Evolutionary conservation across 805 yeast genomes (phyloP), one percentile per base, ranked within the genome.

Genomic region (Kuraishia cidri): DNA sequence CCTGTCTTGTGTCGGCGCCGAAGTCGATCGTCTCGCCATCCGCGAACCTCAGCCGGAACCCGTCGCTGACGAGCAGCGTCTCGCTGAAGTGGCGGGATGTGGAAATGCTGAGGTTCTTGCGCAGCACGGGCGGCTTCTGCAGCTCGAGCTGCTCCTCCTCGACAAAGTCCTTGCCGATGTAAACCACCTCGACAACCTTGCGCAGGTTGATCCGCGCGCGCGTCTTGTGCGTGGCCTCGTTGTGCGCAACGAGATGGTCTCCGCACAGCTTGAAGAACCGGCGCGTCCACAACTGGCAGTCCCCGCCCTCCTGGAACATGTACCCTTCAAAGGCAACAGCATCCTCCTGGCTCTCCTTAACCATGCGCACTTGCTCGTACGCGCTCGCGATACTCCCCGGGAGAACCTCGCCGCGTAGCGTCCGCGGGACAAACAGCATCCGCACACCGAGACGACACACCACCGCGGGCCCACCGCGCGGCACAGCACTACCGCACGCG

Each of bases 291-390:
- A 66, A 60, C 11, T 66, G 71, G 43, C 92, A 72, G 58, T 88
- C 97, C 7, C 97, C 97, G 13, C 97, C 97, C 47, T 80, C 85
- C 57, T 88, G 97, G 45, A 75, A 74, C 58, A 90, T 59, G 46
- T 62, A 78, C 0, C 97, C 97, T 48, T 81, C 79, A 46, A 60
- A 59, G 2, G 32, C 35, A 13, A 62, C 44, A 41, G 33, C 10
- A 3, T 37, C 29, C 21, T 59, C 47, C 12, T 47, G 46, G 15
- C 58, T 50, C 42, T 69, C 60, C 5, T 52, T 37, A n/a, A n/a
- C n/a, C n/a, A n/a, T n/a, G n/a, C n/a, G n/a, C 7, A 68, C 50
- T 40, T 70, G 62, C 9, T 55, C 60, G 9, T 54, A 42, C n/a
- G 75, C 76, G 31, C 72, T 57, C 33, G 66, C 66, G 43, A 83